Percentiles rank a stretch among this genome's conserved stretches.
Conservation (phyloP, 768 basidiomycete species). For the Trametes meyenii region DNA sequence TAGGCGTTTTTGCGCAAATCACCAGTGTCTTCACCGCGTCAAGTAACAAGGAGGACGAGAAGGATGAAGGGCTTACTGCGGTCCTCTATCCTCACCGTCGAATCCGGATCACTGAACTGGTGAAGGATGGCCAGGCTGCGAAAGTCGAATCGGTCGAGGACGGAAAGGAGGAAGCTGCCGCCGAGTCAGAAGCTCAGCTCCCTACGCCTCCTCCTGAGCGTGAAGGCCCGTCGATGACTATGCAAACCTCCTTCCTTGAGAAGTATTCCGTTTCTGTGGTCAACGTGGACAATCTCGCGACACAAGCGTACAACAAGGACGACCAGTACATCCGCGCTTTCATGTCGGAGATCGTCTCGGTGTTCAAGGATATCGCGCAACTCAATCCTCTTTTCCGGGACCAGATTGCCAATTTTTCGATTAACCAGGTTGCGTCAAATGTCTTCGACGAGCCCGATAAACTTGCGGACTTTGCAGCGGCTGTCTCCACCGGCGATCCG, state of each 20-base stretch:
- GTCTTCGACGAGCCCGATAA: constrained; percentile 98
- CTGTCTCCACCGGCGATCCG: constrained; percentile 92
- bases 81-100: constrained; percentile 93
- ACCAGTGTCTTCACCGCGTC: constrained; percentile 84
- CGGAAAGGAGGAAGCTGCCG: constrained; percentile 28
- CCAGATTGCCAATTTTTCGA: constrained; percentile 95
- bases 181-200: constrained; percentile 48
- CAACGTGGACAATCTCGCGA: constrained; percentile 79
- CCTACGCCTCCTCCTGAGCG: constrained; percentile 37
- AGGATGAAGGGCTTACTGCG: constrained; percentile 90
- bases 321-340: constrained; percentile 95
- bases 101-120: constrained; percentile 84
- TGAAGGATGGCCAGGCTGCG: constrained; percentile 52
- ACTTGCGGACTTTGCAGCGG: constrained; percentile 96
- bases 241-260: constrained; percentile 86
- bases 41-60: constrained; percentile 63
- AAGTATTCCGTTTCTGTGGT: constrained; percentile 85
- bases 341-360: constrained; percentile 94
- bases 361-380: constrained; percentile 98
- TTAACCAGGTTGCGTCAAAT: constrained; percentile 88
- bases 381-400: constrained; percentile 97
- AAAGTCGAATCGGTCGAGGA: constrained; percentile 38
- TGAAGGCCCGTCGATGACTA: constrained; percentile 46
- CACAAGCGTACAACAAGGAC: constrained; percentile 86
- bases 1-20: constrained; percentile 97